Evolutionary conservation across 106 monocot genomes (phyloP).

Genomic region (Hemerocallis citrina): DNA sequence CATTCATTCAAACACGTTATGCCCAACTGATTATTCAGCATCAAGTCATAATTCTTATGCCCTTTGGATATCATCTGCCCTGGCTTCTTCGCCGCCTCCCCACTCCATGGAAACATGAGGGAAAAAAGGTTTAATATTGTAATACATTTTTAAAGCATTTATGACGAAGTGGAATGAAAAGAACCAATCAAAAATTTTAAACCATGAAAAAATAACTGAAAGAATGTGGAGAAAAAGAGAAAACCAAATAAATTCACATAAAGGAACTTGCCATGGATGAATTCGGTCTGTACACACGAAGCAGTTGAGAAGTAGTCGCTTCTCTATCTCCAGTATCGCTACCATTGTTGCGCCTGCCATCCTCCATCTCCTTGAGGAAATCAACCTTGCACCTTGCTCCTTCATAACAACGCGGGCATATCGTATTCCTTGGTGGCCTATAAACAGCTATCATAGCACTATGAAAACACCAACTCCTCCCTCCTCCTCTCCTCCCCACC

Average conservation of each 20-base stretch:
- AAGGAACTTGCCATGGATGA: conserved; percentile 32
- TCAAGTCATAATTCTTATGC: conserved; percentile 60
- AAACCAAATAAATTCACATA: too few species aligned
- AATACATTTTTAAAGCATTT: too few species aligned
- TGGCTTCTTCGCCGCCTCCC: conserved; percentile 37
- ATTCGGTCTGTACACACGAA: conserved; percentile 1
- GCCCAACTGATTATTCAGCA: conserved; percentile 58
- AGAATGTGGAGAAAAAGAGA: too few species aligned
- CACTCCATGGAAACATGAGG: conserved; percentile 10
- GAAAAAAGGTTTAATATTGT: too few species aligned
- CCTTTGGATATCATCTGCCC: conserved; percentile 61
- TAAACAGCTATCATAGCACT: conserved; percentile 46
- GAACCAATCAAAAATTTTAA: too few species aligned
- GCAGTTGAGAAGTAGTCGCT: neutral
- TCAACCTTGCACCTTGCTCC: conserved; percentile 49
- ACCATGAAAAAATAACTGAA: too few species aligned
- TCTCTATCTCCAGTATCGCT: too few species aligned
- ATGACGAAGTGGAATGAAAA: too few species aligned
- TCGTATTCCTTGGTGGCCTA: conserved; percentile 70
- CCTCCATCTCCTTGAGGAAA: conserved; percentile 37
- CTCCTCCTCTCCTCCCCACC: neutral
- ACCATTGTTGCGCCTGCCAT: neutral
- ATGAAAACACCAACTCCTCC: conserved; percentile 22
- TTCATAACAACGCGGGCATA: conserved; percentile 70
- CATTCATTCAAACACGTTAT: conserved; percentile 31